phyloP scores from a whole-genome alignment of 768 basidiomycete genomes.

The Amanita molliuscula region DNA sequence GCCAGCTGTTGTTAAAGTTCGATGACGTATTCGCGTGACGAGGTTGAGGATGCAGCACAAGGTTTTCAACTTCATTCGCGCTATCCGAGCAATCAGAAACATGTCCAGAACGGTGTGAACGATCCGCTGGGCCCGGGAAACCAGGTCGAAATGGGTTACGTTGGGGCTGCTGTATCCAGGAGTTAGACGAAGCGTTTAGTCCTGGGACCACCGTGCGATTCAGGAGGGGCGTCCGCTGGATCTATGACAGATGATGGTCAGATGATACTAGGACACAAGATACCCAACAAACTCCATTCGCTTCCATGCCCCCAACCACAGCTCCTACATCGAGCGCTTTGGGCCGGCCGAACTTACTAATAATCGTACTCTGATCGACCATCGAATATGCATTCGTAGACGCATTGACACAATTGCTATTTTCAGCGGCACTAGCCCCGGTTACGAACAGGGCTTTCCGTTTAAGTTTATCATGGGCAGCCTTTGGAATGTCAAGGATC shows the following conservation, averaged over 20 bases:
- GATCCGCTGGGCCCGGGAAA: constrained; percentile 42
- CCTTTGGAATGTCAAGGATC: constrained; percentile 24
- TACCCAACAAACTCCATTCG: constrained; percentile 37
- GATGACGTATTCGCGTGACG: constrained; percentile 7
- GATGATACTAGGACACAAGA: not conserved
- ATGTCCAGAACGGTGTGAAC: constrained; percentile 32
- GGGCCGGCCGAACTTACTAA: constrained; percentile 10
- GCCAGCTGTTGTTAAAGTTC: not conserved
- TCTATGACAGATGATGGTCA: constrained; percentile 24
- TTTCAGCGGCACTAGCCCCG: constrained; percentile 11
- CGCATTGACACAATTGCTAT: constrained; percentile 9
- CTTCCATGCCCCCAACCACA: constrained; percentile 58
- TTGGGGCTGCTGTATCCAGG: constrained; percentile 23
- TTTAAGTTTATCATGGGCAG: constrained; percentile 75
- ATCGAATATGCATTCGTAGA: constrained; percentile 2
- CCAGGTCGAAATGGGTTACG: constrained; percentile 19
- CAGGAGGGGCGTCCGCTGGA: constrained; percentile 60
- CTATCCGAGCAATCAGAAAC: constrained; percentile 56
- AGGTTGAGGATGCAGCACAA: constrained; percentile 25
- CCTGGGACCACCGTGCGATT: constrained; percentile 31
- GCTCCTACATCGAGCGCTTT: constrained; percentile 35
- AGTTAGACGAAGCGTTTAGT: constrained; percentile 16
- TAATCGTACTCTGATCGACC: constrained; percentile 17
- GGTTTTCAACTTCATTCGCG: constrained; percentile 61
- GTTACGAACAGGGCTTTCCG: constrained; percentile 62